These are phyloP conservation scores for Cladosporium sp. DNA, from an alignment of 2,329 filamentous ascomycete genomes.

Conservation along the genomic window DNA sequence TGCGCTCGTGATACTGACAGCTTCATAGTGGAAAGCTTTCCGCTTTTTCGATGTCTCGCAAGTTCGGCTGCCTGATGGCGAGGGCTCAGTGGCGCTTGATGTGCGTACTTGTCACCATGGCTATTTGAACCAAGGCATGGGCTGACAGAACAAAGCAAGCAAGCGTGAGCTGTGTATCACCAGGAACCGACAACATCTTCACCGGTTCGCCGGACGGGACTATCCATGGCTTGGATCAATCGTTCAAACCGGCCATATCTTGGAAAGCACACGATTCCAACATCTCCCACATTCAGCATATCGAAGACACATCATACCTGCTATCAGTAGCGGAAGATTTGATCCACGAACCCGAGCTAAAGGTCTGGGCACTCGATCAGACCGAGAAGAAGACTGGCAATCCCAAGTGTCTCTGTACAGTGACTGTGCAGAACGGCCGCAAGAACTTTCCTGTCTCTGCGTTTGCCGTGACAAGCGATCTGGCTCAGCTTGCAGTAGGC, in stretches of 20 bases:
- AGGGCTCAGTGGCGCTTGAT: constrained; percentile 52
- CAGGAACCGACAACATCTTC: constrained; percentile 85
- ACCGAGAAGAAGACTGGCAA: constrained; percentile 87
- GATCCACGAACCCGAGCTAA: constrained; percentile 78
- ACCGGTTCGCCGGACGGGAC: constrained; percentile 79
- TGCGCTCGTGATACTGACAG: neutral
- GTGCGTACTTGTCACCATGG: constrained; percentile 14
- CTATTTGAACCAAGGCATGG: neutral
- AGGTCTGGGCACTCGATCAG: constrained; percentile 97
- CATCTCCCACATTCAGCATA: constrained; percentile 87
- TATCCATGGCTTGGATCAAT: constrained; percentile 80
- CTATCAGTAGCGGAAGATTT: constrained; percentile 86
- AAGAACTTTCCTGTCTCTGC: constrained; percentile 95
- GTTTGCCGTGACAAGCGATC: constrained; percentile 78
- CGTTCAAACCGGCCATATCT: constrained; percentile 78
- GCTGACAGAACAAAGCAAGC: constrained; percentile 38
- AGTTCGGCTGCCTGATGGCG: constrained; percentile 73
- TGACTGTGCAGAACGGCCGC: constrained; percentile 81
- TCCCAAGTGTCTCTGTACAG: constrained; percentile 80
- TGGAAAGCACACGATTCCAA: constrained; percentile 81
- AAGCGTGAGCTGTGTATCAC: constrained; percentile 76
- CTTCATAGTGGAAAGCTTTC: constrained; percentile 90
- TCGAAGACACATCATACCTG: constrained; percentile 79
- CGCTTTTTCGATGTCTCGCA: constrained; percentile 97
- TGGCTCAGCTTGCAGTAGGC: constrained; percentile 88